Percentiles rank a stretch among this genome's conserved stretches.
These are phyloP conservation scores for Pichia insulana DNA, from an alignment of 805 yeast species.

Conservation along the genomic window DNA sequence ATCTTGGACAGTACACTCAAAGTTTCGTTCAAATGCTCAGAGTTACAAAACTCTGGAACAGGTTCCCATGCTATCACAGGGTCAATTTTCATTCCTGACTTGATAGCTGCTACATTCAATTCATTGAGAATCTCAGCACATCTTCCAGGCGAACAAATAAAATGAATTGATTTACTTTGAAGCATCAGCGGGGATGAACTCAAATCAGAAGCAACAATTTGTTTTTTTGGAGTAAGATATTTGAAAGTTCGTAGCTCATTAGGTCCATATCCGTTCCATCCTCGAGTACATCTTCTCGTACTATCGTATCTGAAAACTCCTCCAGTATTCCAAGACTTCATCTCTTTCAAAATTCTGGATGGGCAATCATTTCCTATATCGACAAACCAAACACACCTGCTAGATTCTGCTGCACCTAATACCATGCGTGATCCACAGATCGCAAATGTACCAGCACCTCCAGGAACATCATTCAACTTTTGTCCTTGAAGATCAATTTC, in stretches of 20 bases:
- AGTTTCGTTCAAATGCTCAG: constrained; percentile 37
- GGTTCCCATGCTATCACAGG: constrained; percentile 78
- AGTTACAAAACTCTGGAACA: constrained; percentile 62
- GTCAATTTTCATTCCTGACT: neutral
- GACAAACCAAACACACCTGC: constrained; percentile 53
- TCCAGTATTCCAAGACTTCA: constrained; percentile 58
- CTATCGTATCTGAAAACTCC: constrained; percentile 43
- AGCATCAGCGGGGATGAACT: constrained; percentile 30
- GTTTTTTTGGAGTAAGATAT: constrained; percentile 51
- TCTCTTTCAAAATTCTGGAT: constrained; percentile 28
- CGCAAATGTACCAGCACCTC: constrained; percentile 88
- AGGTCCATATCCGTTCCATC: constrained; percentile 66
- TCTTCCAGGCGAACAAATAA: constrained; percentile 66
- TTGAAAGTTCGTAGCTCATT: constrained; percentile 53
- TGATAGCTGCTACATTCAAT: constrained; percentile 14
- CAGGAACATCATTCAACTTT: constrained; percentile 47
- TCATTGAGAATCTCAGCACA: constrained; percentile 39
- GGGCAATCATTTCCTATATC: constrained; percentile 84
- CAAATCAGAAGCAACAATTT: constrained; percentile 52
- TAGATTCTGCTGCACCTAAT: constrained; percentile 29
- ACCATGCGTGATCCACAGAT: constrained; percentile 64
- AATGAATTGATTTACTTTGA: constrained; percentile 46
- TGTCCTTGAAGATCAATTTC: constrained; percentile 55
- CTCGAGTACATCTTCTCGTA: constrained; percentile 63
- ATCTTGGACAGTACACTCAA: constrained; percentile 34